These are phyloP conservation scores for Didymellaceae sp. DNA, from an alignment of 2,329 filamentous ascomycete genomes.

Conservation along the genomic window DNA sequence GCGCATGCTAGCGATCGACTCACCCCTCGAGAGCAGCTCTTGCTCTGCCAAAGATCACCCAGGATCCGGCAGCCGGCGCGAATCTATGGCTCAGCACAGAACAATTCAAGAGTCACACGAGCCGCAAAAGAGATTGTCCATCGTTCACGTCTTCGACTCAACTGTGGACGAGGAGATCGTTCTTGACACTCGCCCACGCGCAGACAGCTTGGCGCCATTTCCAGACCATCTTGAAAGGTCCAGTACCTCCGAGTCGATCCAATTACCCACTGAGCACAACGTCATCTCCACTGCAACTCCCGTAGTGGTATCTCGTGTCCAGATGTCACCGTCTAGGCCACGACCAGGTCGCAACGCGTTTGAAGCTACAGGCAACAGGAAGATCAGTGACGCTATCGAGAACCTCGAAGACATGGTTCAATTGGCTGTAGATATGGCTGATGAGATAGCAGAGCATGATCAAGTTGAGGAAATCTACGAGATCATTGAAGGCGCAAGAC, in stretches of 20 bases:
- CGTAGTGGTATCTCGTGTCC: constrained; percentile 22
- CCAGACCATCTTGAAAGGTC: constrained; percentile 33
- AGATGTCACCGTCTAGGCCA: constrained; percentile 32
- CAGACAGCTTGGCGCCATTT: constrained; percentile 31
- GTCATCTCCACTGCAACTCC: constrained; percentile 10
- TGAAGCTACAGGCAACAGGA: constrained; percentile 23
- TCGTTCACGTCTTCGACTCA: constrained; percentile 17
- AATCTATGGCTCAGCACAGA: constrained; percentile 12
- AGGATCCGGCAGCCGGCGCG: constrained; percentile 13
- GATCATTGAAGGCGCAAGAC: constrained; percentile 50
- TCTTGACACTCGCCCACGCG: constrained; percentile 13
- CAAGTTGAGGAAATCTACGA: constrained; percentile 48
- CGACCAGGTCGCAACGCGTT: constrained; percentile 30
- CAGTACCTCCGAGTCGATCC: constrained; percentile 25
- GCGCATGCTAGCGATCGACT: constrained; percentile 10
- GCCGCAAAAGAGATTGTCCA: constrained; percentile 22
- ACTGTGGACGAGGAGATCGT: constrained; percentile 7
- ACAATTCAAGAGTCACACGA: constrained; percentile 12
- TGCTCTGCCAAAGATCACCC: constrained; percentile 25
- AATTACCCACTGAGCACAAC: constrained; percentile 13
- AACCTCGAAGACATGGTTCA: constrained; percentile 53
- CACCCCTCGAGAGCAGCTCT: constrained; percentile 22
- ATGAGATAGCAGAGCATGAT: constrained; percentile 39
- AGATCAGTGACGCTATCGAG: constrained; percentile 45
- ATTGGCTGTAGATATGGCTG: constrained; percentile 49